These are phyloP conservation scores for Pseudozyma thailandica DNA, from an alignment of 1,284 basidiomycete genomes.

Conservation along the genomic window DNA sequence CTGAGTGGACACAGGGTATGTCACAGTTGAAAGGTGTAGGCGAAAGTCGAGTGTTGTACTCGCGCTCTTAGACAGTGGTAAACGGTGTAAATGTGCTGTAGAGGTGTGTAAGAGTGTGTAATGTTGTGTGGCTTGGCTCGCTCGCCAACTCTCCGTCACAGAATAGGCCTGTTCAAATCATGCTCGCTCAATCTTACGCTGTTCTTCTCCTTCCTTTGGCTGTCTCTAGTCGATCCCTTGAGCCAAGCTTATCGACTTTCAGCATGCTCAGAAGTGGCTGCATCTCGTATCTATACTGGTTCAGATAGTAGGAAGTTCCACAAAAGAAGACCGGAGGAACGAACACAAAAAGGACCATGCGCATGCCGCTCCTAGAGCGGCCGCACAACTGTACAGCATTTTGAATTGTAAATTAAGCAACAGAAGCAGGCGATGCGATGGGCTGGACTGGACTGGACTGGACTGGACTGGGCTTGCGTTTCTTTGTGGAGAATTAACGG, in stretches of 20 bases:
- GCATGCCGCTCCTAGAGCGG: neutral
- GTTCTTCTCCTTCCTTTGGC: too few relatives aligned
- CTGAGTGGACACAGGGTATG: neutral
- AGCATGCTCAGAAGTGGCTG: too few relatives aligned
- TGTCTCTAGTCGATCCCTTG: too few relatives aligned
- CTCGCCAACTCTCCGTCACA: too few relatives aligned
- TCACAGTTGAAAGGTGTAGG: neutral
- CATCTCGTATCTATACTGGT: neutral
- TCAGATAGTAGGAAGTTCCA: neutral
- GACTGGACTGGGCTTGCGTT: neutral
- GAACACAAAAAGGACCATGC: neutral
- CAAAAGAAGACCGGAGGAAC: neutral
- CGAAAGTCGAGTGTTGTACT: neutral
- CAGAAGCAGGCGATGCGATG: too few relatives aligned
- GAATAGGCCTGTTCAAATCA: too few relatives aligned
- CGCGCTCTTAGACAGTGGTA: constrained; percentile 12
- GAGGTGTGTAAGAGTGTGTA: neutral
- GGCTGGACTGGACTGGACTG: too few relatives aligned
- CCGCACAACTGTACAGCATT: too few relatives aligned
- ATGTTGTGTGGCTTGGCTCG: constrained; percentile 12
- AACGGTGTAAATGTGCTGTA: neutral
- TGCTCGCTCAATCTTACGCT: too few relatives aligned
- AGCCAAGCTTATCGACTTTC: too few relatives aligned
- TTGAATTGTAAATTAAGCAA: too few relatives aligned
- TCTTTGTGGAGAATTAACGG: constrained; percentile 32